phyloP scores from a whole-genome alignment of 805 yeast species.

The Jamesozyma piceae region DNA sequence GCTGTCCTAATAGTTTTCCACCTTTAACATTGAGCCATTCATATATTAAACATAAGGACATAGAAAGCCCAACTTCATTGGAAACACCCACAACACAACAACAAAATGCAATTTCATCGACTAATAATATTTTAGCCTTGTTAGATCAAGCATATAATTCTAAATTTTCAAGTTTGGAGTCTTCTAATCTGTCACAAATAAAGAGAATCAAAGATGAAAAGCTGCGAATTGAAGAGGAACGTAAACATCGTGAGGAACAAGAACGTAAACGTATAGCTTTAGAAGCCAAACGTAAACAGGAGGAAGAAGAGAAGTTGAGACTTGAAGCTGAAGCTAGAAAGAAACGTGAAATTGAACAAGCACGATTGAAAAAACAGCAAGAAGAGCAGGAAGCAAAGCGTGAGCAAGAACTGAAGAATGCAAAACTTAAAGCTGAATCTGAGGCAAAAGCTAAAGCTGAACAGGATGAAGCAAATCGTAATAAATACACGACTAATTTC shows the following conservation, averaged over 20 bases:
- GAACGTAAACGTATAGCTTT: constrained; percentile 1
- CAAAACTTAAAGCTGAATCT: constrained; percentile 9
- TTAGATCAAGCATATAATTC: constrained; percentile 8
- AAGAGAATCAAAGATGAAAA: constrained; percentile 4
- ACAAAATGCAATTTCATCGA: not conserved
- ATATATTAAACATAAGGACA: not conserved
- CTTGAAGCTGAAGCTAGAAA: constrained; percentile 13
- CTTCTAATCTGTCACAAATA: constrained; percentile 7
- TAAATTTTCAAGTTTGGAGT: constrained; percentile 6
- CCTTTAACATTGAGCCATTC: not conserved
- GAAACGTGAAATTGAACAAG: constrained; percentile 9
- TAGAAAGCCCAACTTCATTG: no score
- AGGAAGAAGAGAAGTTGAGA: constrained; percentile 6
- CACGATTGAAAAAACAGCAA: constrained; percentile 6
- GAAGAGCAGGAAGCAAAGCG: constrained; percentile 9
- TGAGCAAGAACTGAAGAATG: constrained; percentile 13
- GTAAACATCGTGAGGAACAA: constrained; percentile 1
- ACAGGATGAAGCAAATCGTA: constrained; percentile 15
- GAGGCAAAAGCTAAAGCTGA: constrained; percentile 16
- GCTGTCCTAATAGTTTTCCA: not conserved
- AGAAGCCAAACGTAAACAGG: constrained; percentile 1
- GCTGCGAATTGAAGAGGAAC: constrained; percentile 3
- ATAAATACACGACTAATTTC: constrained; percentile 19
- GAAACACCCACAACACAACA: no score
- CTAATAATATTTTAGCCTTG: constrained; percentile 1